phyloP scores from a whole-genome alignment of 208 protist species.

The Crithidia sp. region DNA sequence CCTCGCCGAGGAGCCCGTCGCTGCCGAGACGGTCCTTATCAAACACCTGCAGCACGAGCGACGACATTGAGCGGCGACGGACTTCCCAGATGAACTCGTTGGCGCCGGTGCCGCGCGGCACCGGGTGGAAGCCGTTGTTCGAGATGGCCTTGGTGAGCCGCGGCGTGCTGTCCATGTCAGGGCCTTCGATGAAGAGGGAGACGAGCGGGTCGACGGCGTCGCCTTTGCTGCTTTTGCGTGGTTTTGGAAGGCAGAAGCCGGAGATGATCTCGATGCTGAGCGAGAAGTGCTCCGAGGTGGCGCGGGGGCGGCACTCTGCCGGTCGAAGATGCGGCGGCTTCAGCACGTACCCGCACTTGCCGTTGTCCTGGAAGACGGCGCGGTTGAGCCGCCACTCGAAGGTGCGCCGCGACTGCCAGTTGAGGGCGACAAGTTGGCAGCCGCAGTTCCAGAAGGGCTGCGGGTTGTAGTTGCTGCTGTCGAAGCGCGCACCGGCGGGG shows the following conservation, averaged over 20 bases:
- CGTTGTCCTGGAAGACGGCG: constrained; percentile 93
- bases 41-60: constrained; percentile 56
- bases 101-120: constrained; percentile 46
- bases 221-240: constrained; percentile 29
- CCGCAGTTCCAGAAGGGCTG: constrained; percentile 76
- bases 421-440: constrained; percentile 90
- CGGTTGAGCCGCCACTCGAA: constrained; percentile 76
- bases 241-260: constrained; percentile 58
- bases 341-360: constrained; percentile 92
- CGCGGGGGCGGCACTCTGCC: background rate
- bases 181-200: constrained; percentile 42
- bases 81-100: constrained; percentile 56
- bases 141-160: constrained; percentile 40
- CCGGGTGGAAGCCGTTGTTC: constrained; percentile 70
- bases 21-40: constrained; percentile 46
- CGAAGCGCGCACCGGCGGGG: constrained; percentile 88
- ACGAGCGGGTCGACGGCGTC: constrained; percentile 61
- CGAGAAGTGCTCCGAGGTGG: constrained; percentile 13
- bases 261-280: constrained; percentile 56
- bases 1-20: constrained; percentile 45
- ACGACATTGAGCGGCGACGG: constrained; percentile 36
- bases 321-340: constrained; percentile 81
- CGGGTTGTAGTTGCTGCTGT: constrained; percentile 93
- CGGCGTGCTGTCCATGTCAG: constrained; percentile 21
- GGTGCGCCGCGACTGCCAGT: constrained; percentile 82